Evolutionary conservation across 192 early-diverging fungal genomes (phyloP).

Genomic region (Umbelopsis isabellina): DNA sequence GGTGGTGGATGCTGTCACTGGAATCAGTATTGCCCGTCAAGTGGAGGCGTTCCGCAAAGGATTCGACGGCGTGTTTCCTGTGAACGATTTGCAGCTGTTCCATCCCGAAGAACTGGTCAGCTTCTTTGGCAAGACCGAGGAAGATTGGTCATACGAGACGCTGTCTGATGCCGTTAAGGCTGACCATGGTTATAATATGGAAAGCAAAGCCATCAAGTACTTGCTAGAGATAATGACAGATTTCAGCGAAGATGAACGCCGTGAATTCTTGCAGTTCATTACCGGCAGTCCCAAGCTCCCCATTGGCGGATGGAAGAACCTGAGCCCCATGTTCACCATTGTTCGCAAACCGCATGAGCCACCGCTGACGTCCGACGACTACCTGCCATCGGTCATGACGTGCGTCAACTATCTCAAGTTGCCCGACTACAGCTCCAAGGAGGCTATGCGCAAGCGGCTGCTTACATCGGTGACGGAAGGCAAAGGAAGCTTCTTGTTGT

Average conservation of each 20-base stretch:
- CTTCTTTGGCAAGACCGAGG: slow-evolving; percentile 68
- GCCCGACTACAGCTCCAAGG: slow-evolving; percentile 75
- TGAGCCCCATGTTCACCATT: slow-evolving; percentile 84
- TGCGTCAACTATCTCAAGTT: slow-evolving; percentile 95
- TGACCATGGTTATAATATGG: slow-evolving; percentile 82
- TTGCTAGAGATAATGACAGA: slow-evolving; percentile 72
- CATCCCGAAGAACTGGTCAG: slow-evolving; percentile 69
- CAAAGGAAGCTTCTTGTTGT: slow-evolving; percentile 76
- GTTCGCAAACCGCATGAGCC: slow-evolving; percentile 77
- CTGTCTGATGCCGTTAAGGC: slow-evolving; percentile 73
- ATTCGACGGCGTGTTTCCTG: slow-evolving; percentile 80
- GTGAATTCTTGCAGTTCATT: slow-evolving; percentile 85
- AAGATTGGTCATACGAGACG: slow-evolving; percentile 76
- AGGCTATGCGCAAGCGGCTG: slow-evolving; percentile 67
- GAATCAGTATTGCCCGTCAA: slow-evolving; percentile 69
- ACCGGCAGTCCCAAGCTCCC: slow-evolving; percentile 91
- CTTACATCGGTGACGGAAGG: slow-evolving; percentile 80
- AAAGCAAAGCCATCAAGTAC: slow-evolving; percentile 67
- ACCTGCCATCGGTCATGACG: slow-evolving; percentile 94
- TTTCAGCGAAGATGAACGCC: slow-evolving; percentile 61
- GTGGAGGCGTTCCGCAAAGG: slow-evolving; percentile 79
- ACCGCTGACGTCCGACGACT: slow-evolving; percentile 72
- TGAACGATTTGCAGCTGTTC: slow-evolving; percentile 71
- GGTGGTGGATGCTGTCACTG: slow-evolving; percentile 66
- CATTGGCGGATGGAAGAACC: slow-evolving; percentile 84